Evolutionary conservation across 1,139 yeast species (phyloP).

Genomic region (Diutina ranongensis): DNA sequence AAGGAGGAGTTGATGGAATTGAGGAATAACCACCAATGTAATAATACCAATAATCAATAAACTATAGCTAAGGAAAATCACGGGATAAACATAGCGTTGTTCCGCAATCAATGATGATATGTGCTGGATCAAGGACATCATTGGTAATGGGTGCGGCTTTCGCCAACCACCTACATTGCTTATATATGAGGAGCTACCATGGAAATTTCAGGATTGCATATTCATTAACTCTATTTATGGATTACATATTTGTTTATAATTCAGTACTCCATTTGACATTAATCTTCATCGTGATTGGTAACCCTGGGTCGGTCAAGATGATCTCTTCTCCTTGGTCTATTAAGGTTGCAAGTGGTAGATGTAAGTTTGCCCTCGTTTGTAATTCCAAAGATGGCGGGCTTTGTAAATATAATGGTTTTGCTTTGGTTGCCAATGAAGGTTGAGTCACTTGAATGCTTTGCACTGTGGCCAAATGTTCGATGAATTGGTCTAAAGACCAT

Average conservation of each 20-base stretch:
- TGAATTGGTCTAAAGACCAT: constrained; percentile 38
- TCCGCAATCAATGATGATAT: not conserved
- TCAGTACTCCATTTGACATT: not conserved
- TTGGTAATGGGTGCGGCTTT: not conserved
- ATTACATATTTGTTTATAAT: not conserved
- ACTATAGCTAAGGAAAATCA: not conserved
- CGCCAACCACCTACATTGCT: too few relatives aligned
- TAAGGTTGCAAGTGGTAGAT: constrained; percentile 23
- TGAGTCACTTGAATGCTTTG: constrained; percentile 30
- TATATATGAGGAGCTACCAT: too few relatives aligned
- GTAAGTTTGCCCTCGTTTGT: constrained; percentile 36
- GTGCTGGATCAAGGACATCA: too few relatives aligned
- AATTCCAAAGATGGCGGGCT: constrained; percentile 41
- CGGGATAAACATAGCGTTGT: too few relatives aligned
- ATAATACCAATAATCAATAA: not conserved
- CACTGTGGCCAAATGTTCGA: constrained; percentile 23
- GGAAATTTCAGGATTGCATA: too few relatives aligned
- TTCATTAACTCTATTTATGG: too few relatives aligned
- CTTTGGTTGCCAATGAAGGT: constrained; percentile 41
- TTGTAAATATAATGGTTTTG: constrained; percentile 34
- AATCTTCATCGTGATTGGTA: constrained; percentile 27
- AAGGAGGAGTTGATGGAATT: not conserved
- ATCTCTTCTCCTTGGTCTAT: constrained; percentile 37
- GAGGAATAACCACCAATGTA: not conserved
- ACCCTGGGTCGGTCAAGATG: constrained; percentile 43